phyloP scores from a whole-genome alignment of 805 yeast genomes.

The Myxozyma neotropica region DNA sequence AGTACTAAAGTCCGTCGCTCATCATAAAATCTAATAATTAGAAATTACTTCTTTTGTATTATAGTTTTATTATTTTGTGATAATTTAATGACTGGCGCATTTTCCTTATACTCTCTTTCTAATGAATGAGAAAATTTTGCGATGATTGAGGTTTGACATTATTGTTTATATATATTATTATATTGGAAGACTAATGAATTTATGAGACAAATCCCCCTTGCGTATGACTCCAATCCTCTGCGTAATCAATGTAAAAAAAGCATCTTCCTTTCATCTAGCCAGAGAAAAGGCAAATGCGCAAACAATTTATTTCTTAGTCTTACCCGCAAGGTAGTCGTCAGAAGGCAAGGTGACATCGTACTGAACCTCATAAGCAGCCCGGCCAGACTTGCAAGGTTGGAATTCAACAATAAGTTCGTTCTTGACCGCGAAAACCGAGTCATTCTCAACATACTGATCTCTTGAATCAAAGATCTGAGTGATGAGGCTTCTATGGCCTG shows the following conservation, averaged over 20 bases:
- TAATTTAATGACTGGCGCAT: not conserved
- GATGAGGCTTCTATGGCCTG: slow-evolving; percentile 40
- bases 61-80: too few relatives aligned
- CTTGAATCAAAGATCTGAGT: slow-evolving; percentile 43
- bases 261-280: too few relatives aligned
- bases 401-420: slow-evolving; percentile 41
- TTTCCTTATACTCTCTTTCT: too few relatives aligned
- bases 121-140: too few relatives aligned
- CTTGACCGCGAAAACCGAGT: slow-evolving; percentile 44
- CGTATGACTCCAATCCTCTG: too few relatives aligned
- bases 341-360: slow-evolving; percentile 12
- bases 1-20: not conserved
- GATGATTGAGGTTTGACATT: too few relatives aligned
- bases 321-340: not conserved
- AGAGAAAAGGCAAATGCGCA: not conserved
- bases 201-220: too few relatives aligned
- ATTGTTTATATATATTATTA: too few relatives aligned
- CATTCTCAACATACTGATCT: slow-evolving; percentile 40
- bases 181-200: too few relatives aligned
- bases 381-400: slow-evolving; percentile 20
- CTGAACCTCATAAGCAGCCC: slow-evolving; percentile 29
- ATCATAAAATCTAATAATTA: too few relatives aligned
- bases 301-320: not conserved
- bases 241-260: too few relatives aligned
- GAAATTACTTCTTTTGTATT: too few relatives aligned